Evolutionary conservation across 1,284 basidiomycete genomes (phyloP).

Genomic region (Marasmius oreades): DNA sequence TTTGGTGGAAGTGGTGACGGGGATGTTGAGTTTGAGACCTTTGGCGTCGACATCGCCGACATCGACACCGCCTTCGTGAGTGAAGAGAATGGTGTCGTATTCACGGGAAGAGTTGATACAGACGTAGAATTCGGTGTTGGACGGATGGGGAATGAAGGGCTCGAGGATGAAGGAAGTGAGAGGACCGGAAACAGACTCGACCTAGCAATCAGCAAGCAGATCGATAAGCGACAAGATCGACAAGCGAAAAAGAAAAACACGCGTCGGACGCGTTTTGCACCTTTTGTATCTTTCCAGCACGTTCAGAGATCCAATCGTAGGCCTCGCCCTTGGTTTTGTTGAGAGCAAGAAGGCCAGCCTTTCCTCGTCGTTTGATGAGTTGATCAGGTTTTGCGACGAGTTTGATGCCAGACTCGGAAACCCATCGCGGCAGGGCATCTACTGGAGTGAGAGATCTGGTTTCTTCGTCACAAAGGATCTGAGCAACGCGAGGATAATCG

Average conservation of each 20-base stretch:
- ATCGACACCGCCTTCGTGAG: slow-evolving; percentile 98
- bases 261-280: slow-evolving; percentile 35
- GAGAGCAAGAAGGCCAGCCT: slow-evolving; percentile 91
- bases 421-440: slow-evolving; percentile 72
- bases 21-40: slow-evolving; percentile 87
- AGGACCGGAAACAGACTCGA: slow-evolving; percentile 91
- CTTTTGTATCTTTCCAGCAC: slow-evolving; percentile 93
- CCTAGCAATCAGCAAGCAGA: slow-evolving; percentile 42
- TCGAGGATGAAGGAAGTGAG: slow-evolving; percentile 98
- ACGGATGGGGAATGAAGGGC: slow-evolving; percentile 95
- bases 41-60: slow-evolving; percentile 99
- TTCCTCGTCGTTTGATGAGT: slow-evolving; percentile 99
- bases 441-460: slow-evolving; percentile 82
- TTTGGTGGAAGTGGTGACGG: slow-evolving; percentile 44
- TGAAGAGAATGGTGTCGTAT: slow-evolving; percentile 97
- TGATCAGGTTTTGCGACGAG: slow-evolving; percentile 96
- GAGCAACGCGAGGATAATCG: slow-evolving; percentile 70
- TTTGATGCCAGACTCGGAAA: slow-evolving; percentile 67
- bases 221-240: background rate
- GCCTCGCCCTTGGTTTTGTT: slow-evolving; percentile 93
- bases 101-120: slow-evolving; percentile 97
- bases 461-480: slow-evolving; percentile 84
- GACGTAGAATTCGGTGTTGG: slow-evolving; percentile 96
- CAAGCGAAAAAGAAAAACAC: background rate
- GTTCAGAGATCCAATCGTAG: slow-evolving; percentile 83